These are phyloP conservation scores for Cadophora luteo-olivacea DNA, from an alignment of 2,329 filamentous ascomycete species.

Conservation along the genomic window DNA sequence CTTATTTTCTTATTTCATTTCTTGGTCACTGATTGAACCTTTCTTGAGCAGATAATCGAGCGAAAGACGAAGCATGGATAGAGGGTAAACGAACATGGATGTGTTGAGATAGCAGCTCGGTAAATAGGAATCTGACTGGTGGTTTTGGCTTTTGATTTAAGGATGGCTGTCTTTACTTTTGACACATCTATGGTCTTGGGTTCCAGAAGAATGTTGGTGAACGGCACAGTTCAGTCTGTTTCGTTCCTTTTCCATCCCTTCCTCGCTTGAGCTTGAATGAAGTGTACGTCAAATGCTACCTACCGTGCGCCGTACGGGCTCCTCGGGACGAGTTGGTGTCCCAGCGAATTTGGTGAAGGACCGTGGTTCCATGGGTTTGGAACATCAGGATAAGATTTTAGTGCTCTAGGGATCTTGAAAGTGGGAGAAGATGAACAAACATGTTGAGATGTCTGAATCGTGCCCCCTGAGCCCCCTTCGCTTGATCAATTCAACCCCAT, in stretches of 20 bases:
- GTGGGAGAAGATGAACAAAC: too few species aligned
- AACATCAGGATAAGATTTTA: slow-evolving; percentile 1
- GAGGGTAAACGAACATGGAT: not conserved
- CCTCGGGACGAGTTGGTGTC: not conserved
- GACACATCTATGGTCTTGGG: not conserved
- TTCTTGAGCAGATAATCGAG: too few species aligned
- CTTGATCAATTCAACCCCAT: not conserved
- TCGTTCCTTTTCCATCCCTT: not conserved
- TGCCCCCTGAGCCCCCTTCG: not conserved
- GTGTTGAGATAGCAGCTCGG: not conserved
- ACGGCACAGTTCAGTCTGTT: not conserved
- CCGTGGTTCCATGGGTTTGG: slow-evolving; percentile 1
- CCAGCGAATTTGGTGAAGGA: not conserved
- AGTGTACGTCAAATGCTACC: not conserved
- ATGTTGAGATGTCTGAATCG: not conserved
- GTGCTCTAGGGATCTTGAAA: not conserved
- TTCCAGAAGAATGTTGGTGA: slow-evolving; percentile 5
- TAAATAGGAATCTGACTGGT: not conserved
- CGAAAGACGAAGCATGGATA: not conserved
- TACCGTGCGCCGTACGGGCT: not conserved
- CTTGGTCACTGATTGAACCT: not conserved
- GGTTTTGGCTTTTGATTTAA: not conserved
- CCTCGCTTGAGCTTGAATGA: not conserved
- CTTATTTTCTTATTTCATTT: not conserved
- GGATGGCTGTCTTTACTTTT: not conserved